Conservation (phyloP, 179 eudicot genomes). For the Spinacia oleracea region DNA sequence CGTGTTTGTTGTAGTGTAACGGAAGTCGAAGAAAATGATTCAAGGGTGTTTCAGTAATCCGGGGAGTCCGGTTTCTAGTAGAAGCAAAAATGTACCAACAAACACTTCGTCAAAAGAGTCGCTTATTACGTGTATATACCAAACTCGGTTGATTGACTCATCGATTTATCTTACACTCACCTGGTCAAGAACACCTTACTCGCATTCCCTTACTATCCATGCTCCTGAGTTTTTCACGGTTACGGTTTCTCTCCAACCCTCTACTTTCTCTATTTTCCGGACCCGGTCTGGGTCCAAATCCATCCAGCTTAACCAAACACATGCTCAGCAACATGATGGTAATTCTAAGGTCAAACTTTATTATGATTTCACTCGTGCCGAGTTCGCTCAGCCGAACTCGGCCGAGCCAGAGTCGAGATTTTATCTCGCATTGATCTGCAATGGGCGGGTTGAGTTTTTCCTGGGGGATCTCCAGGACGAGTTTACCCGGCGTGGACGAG, state of each 20-base stretch:
- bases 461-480: slow-evolving; percentile 44
- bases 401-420: slow-evolving; percentile 55
- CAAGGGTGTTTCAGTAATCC: slow-evolving; percentile 59
- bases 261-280: slow-evolving; percentile 44
- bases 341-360: slow-evolving; percentile 37
- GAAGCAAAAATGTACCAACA: slow-evolving; percentile 2
- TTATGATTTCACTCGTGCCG: slow-evolving; percentile 58
- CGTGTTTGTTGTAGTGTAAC: too few relatives aligned
- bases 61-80: slow-evolving; percentile 21
- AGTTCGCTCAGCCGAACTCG: slow-evolving; percentile 37
- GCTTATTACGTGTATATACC: slow-evolving; percentile 53
- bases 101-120: slow-evolving; percentile 30
- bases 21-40: slow-evolving; percentile 35
- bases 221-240: slow-evolving; percentile 44
- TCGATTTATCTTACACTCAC: slow-evolving; percentile 51
- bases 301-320: slow-evolving; percentile 14
- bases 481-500: slow-evolving; percentile 35
- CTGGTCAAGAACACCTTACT: slow-evolving; percentile 50
- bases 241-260: slow-evolving; percentile 45
- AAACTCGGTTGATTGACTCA: slow-evolving; percentile 41
- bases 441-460: slow-evolving; percentile 40
- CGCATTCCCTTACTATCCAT: slow-evolving; percentile 50
- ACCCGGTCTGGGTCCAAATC: slow-evolving; percentile 44
- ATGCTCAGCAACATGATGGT: not conserved
- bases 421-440: slow-evolving; percentile 44